Evolutionary conservation across 306 rosid genomes (phyloP), one percentile per base, ranked within the genome.

Genomic region (Cicer yamashitae): DNA sequence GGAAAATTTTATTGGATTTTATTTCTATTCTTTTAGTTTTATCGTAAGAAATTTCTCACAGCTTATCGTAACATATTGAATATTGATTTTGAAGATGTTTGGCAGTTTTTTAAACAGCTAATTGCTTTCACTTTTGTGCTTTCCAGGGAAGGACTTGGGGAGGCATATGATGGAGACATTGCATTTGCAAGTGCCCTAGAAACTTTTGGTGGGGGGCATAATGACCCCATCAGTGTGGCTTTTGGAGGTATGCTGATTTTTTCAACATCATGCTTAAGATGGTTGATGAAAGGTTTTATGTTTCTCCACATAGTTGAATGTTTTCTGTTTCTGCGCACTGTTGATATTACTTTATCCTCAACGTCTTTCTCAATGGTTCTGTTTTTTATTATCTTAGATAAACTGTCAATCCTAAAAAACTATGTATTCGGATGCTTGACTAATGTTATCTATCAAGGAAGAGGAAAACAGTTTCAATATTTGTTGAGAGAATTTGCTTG

Each of bases 151-250:
- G 98, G 96, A 74, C 99, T 96, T 52, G 99, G 99, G 50, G 99
- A 96, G 82, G 97, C 92, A 79, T 96, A 96, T 69, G 99, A 96
- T 79, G 99, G 98, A 46, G 99, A 96, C 78, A 96, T 96, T 79
- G 99, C 99, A 67, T 96, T 96, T 90, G 99, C 98, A 30, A 92
- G 99, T 81, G 91, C 99, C 68, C 71, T 96, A 59, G 99, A 96
- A 88, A 83, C 87, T 73, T 96, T 96, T 89, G 98, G 99, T 8
- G 98, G 99, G 66, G 99, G 99, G 61, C 99, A 96, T 81, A 92
- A 96, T 88, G 99, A 96, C 61, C 99, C 99, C 63, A 92, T 96
- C 63, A 96, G 99, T 79, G 93, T 96, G 77, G 99, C 99, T 83
- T 96, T 96, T 84, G 99, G 99, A 84, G 99, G 99, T 90, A 83